Conservation (phyloP, 2,329 filamentous ascomycete species). For the Aspergillus sergii region DNA sequence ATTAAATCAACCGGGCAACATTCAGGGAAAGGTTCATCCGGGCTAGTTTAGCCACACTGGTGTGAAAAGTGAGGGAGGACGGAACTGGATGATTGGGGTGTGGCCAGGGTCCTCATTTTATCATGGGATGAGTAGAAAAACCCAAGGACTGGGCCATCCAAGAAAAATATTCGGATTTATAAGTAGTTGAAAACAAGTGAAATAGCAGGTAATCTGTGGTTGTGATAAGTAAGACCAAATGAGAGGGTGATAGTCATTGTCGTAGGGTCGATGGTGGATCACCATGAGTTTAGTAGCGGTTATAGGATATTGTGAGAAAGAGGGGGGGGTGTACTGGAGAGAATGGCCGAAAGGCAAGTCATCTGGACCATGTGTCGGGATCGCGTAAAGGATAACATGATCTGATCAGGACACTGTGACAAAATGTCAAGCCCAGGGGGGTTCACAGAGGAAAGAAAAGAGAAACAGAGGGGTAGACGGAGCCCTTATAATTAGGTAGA, state of each 20-base stretch:
- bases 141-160: slow-evolving; percentile 3
- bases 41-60: background rate
- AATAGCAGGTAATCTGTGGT: background rate
- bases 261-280: background rate
- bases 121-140: background rate
- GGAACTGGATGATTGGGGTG: background rate
- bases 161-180: slow-evolving; percentile 1
- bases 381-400: slow-evolving; percentile 5
- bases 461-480: slow-evolving; percentile 8
- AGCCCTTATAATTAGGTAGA: slow-evolving; percentile 11
- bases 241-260: background rate
- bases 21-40: background rate
- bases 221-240: background rate
- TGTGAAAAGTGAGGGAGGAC: slow-evolving; percentile 2
- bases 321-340: slow-evolving; percentile 2
- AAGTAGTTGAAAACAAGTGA: background rate
- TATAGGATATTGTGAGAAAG: slow-evolving; percentile 5
- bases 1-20: background rate
- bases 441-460: background rate
- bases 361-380: slow-evolving; percentile 6
- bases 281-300: slow-evolving; percentile 1
- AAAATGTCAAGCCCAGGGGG: background rate
- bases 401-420: background rate
- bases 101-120: background rate
- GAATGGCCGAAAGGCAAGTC: slow-evolving; percentile 5